Base-by-base conservation (phyloP, 1,139 yeast species). In the Blastobotrys buckinghamii region DNA sequence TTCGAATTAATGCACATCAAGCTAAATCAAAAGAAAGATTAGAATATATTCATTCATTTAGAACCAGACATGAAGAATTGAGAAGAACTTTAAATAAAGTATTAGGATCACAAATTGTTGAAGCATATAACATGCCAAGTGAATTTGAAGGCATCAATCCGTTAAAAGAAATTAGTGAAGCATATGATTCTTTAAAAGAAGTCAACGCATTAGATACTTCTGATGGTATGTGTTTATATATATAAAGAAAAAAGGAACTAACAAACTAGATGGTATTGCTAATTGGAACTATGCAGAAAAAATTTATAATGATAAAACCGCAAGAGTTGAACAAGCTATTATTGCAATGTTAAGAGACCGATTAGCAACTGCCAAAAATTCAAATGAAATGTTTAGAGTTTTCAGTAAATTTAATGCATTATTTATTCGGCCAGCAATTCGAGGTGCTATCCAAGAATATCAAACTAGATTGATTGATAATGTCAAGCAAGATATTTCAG, bases 41-140 rank as follows among this genome's bases (percentile, higher is more conserved):
- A 1, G 70, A 65, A 1, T 70, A 72, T 34, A 59, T 84, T 1
- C 62, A 61, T 8, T 58, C 64, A 0, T 76, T 87, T 53, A 71
- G 90, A 54, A 53, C 59, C 0, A 71, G 75, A 10, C 92, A 87
- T 57, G 72, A 77, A 40, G 77, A 78, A 47, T 67, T 84, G 22
- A 59, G 65, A 6, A 55, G 58, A 1, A 68, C 74, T 29, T 55
- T 76, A 39, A 49, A 53, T n/a, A 67, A 69, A 16, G 68, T 78
- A 2, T 45, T 62, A 29, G 58, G 55, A 59, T 49, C 51, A 26
- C 52, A 45, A 24, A 43, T 56, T 34, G 62, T 70, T 34, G 47
- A 43, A 16, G 55, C 63, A 16, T 58, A 58, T 24, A 58, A 57
- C 10, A 37, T 53, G 15, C 53, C 57, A 12, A 42, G 46, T 8